Evolutionary conservation across 352 stramenopile genomes (phyloP), one percentile per base, ranked within the genome.

Genomic region (Elongisporangium anandrum): DNA sequence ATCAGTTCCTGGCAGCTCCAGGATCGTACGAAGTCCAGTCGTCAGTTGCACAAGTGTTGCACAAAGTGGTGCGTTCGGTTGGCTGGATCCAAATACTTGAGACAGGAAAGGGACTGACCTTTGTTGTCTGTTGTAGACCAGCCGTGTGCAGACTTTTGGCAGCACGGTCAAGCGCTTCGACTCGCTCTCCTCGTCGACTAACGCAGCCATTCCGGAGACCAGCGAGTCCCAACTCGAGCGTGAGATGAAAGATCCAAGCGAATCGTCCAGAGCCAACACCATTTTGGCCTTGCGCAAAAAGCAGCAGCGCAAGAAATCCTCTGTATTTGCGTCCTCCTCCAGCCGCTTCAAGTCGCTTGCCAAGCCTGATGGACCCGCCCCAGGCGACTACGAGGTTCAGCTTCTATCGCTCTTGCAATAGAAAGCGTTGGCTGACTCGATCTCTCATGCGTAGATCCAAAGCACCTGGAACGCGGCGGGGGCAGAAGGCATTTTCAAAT

Each of bases 121-220:
- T 65, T 56, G 17, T 54, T 15, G 7, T 23, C 39, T 24, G 9
- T 49, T 60, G 1, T 56, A 92, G 83, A 77, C 69, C 26, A 89
- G 83, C 59, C 73, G 80, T 16, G 75, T 90, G 13, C 73, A 75
- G 23, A 86, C 81, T 15, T 90, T 92, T 49, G 83, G 83, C 4
- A 87, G 74, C 29, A 92, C 83, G 4, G 82, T 79, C n/a, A 88
- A 84, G 56, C 77, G 83, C 7, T 92, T 92, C 60, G 83, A 90
- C 41, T 73, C 73, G 15, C 50, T 87, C 38, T 71, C 73, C 2
- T 67, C 63, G 1, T 13, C 29, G 1, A 60, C 61, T 2, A 38
- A 41, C 1, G 56, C 59, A 15, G 23, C 55, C 24, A 64, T 29
- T 21, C 61, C 61, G 0, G 74, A 83, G 22, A 71, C 72, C 0